A percentile compares a stretch with the other conserved stretches of the same genome.
Conservation (phyloP, 192 early-diverging fungal species). For the Mortierella alpina region DNA sequence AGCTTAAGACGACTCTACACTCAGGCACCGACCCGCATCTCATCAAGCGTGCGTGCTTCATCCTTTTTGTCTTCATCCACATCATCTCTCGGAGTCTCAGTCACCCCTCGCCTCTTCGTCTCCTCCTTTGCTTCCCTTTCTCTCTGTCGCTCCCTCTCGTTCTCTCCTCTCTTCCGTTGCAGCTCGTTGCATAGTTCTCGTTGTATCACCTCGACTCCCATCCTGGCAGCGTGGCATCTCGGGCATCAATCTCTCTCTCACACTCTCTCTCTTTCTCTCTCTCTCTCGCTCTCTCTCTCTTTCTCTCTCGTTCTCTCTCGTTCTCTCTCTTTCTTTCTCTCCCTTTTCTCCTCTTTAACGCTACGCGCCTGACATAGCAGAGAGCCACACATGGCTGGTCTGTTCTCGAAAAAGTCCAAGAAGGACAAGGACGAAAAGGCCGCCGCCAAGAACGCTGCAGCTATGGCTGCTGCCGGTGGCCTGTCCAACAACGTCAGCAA, state of each 20-base stretch:
- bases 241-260: not conserved
- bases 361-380: not conserved
- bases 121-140: not conserved
- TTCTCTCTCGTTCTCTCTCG: not conserved
- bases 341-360: not conserved
- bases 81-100: too few relatives aligned
- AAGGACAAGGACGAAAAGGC: constrained; percentile 52
- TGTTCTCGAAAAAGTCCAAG: constrained; percentile 50
- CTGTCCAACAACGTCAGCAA: not conserved
- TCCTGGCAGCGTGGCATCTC: not conserved
- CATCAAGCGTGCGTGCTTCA: too few relatives aligned
- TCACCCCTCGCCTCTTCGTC: not conserved
- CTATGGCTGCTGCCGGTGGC: not conserved
- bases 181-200: not conserved
- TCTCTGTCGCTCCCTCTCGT: not conserved
- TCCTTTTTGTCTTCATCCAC: too few relatives aligned
- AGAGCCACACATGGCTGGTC: constrained; percentile 29
- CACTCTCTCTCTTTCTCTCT: not conserved
- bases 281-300: not conserved
- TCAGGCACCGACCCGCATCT: too few relatives aligned
- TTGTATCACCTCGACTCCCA: not conserved
- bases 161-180: not conserved
- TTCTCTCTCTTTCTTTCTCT: not conserved
- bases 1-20: too few relatives aligned
- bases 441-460: constrained; percentile 35